A percentile compares a stretch with the other conserved stretches of the same genome.
phyloP scores from a whole-genome alignment of 352 stramenopile genomes.

The Phytophthora fragariae region DNA sequence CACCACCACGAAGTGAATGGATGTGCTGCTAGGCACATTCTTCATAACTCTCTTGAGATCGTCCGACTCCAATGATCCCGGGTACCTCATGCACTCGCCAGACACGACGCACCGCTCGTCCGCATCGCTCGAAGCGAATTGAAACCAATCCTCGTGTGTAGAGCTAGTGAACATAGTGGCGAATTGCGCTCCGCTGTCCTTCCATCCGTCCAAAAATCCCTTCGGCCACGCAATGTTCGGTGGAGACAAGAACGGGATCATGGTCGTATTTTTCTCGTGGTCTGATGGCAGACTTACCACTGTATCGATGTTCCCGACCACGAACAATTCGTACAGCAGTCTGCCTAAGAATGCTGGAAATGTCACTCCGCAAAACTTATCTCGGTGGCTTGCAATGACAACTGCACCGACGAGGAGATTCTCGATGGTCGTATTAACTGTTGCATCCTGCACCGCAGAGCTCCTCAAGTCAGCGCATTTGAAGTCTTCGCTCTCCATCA shows the following conservation, averaged over 20 bases:
- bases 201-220: background rate
- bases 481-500: background rate
- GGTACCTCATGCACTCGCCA: background rate
- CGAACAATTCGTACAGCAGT: background rate
- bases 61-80: background rate
- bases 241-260: background rate
- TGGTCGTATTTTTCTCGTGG: background rate
- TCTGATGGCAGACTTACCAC: background rate
- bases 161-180: background rate
- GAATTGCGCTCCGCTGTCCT: background rate
- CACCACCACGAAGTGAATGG: background rate
- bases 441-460: too few species aligned
- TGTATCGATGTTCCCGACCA: background rate
- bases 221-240: background rate
- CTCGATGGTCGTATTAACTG: background rate
- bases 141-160: background rate
- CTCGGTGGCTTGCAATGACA: background rate
- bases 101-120: background rate
- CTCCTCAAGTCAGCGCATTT: background rate
- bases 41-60: background rate
- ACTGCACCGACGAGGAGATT: background rate
- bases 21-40: background rate
- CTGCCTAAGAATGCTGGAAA: background rate
- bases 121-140: background rate
- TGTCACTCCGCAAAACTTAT: background rate